Evolutionary conservation across 2,329 filamentous ascomycete species (phyloP).

Genomic region (Fusarium oxysporum): DNA sequence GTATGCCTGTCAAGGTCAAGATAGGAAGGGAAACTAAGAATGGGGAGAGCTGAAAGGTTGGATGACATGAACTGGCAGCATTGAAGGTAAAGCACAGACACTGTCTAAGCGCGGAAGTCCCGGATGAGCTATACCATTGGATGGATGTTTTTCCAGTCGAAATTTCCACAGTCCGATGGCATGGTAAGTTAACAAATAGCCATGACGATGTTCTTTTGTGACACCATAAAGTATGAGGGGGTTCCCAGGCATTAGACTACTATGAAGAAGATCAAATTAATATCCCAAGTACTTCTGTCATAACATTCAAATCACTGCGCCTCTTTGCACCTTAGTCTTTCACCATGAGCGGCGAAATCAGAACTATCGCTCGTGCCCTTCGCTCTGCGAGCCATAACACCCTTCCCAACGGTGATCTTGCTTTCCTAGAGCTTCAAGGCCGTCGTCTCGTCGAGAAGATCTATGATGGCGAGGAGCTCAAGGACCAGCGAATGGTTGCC

Average conservation of each 20-base stretch:
- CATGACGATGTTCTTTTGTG: neutral
- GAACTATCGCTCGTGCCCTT: neutral
- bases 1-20: rapidly evolving
- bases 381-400: neutral
- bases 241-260: rapidly evolving
- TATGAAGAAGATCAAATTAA: rapidly evolving
- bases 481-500: neutral
- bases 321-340: rapidly evolving
- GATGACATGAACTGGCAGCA: neutral
- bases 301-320: rapidly evolving
- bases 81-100: neutral
- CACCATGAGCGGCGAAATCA: neutral
- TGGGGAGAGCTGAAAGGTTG: neutral
- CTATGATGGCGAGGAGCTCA: neutral
- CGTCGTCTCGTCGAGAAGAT: neutral
- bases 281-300: no score
- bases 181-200: rapidly evolving
- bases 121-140: neutral
- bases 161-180: no score
- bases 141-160: rapidly evolving
- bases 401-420: neutral
- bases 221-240: neutral
- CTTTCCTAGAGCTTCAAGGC: rapidly evolving
- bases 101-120: neutral
- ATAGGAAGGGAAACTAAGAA: neutral